Evolutionary conservation across 148 eudicot genomes (phyloP).

Genomic region (Spergularia bocconei): DNA sequence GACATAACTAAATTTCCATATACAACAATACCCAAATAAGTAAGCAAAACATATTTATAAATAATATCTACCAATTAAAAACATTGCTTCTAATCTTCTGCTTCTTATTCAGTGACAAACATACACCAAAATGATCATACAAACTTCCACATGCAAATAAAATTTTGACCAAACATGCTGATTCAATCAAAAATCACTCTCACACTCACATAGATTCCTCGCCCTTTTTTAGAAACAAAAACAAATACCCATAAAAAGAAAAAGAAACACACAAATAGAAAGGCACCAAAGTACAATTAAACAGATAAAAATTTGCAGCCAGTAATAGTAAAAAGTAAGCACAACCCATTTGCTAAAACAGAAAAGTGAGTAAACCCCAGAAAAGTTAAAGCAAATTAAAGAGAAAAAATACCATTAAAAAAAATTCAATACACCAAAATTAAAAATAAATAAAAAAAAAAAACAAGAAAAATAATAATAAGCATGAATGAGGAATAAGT

Average conservation of each 20-base stretch:
- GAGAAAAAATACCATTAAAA: background rate
- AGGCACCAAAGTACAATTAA: constrained; percentile 6
- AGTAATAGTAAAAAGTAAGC: constrained; percentile 12
- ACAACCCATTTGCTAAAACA: background rate
- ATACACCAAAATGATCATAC: constrained; percentile 16
- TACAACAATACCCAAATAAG: background rate
- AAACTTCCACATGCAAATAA: constrained; percentile 33
- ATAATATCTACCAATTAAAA: background rate
- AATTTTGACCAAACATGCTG: background rate
- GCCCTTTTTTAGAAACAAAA: background rate
- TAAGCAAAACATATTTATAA: background rate
- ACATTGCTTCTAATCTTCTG: background rate
- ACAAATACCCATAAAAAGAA: constrained; percentile 18
- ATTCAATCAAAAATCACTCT: background rate
- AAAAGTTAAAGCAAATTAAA: background rate
- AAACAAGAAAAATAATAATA: background rate
- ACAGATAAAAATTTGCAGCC: background rate
- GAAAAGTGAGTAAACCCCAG: background rate
- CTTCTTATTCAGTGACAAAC: constrained; percentile 9
- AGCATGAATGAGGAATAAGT: constrained; percentile 1
- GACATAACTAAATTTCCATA: background rate
- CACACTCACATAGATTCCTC: background rate
- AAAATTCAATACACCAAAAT: background rate
- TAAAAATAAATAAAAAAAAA: background rate
- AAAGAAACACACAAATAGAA: background rate